A percentile compares a stretch with the other conserved stretches of the same genome.
These are phyloP conservation scores for Candida glaebosa DNA, from an alignment of 805 yeast genomes.

Conservation along the genomic window DNA sequence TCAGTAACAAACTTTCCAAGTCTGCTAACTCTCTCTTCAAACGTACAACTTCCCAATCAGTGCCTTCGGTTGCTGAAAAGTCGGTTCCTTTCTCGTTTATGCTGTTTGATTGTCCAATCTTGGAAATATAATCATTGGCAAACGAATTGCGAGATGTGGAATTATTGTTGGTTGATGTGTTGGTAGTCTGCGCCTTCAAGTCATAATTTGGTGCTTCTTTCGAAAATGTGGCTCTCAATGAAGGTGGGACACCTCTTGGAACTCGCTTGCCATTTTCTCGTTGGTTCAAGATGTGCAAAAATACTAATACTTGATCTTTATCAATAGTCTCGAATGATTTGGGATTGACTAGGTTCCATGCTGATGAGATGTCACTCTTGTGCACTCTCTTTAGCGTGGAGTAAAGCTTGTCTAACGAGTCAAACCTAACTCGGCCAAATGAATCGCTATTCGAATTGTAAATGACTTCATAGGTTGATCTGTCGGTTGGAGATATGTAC, in stretches of 20 bases:
- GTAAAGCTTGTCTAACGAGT: constrained; percentile 67
- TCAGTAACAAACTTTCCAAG: constrained; percentile 60
- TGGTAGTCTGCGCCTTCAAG: constrained; percentile 36
- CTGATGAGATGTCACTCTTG: constrained; percentile 76
- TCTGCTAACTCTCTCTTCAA: constrained; percentile 75
- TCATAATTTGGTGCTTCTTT: constrained; percentile 79
- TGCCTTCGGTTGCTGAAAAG: constrained; percentile 66
- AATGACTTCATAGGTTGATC: constrained; percentile 70
- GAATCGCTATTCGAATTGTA: constrained; percentile 71
- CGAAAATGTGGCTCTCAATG: constrained; percentile 85
- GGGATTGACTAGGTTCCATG: constrained; percentile 96
- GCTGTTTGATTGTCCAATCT: constrained; percentile 50
- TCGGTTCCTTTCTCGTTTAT: constrained; percentile 55
- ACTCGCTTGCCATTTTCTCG: constrained; percentile 79
- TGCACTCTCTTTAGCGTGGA: constrained; percentile 70
- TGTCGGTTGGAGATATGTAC: constrained; percentile 92
- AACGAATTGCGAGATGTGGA: constrained; percentile 29
- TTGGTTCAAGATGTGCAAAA: constrained; percentile 87
- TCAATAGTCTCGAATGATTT: constrained; percentile 83
- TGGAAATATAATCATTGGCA: constrained; percentile 52
- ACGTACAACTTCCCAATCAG: constrained; percentile 91
- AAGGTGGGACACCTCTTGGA: constrained; percentile 93
- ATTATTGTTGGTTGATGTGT: constrained; percentile 14
- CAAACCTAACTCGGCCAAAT: constrained; percentile 76
- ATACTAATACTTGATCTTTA: constrained; percentile 87